Base-by-base conservation (phyloP, 208 protist genomes). In the Crithidia sp. region DNA sequence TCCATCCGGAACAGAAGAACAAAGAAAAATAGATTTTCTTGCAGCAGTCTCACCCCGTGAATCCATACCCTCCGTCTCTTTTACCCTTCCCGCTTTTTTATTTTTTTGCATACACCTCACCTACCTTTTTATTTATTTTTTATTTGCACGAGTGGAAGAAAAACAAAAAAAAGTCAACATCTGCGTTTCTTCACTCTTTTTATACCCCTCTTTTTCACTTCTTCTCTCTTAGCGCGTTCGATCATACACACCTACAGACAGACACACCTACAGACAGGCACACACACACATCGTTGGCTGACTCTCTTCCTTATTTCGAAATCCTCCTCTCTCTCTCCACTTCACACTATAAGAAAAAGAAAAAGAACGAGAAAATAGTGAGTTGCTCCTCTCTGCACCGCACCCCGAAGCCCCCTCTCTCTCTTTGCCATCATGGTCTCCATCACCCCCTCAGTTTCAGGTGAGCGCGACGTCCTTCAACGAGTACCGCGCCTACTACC, bases 401-500 rank as follows among this genome's bases (percentile, higher is more conserved):
- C 28, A 28, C 28, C 28, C 28, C 28, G 28, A 13, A 67, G 3
- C 10, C 36, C 0, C 45, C 5, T 47, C 16, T 36, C 12, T 4
- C 44, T 60, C 10, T 43, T 39, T 52, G 39, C 14, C 59, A 75
- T 17, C 14, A 89, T 92, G 87, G 83, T 86, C 59, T 60, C 74
- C 52, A 80, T 89, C 50, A 65, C 43, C 41, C 57, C 74, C 6
- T n/a, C 81, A 84, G 62, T 49, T 89, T 43, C 53, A 87, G 55
- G 56, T 89, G 12, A 76, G 37, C 8, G 76, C 74, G 17, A 79
- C 61, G 59, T 84, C 54, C 79, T 78, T 77, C 71, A 74, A 80
- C 50, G 87, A 89, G 82, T 92, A 88, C 58, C 81, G 86, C 65
- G 57, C 80, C 14, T 85, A 77, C 70, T 89, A 89, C 74, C 45